Evolutionary conservation across 2,329 filamentous ascomycete genomes (phyloP), one percentile per base, ranked within the genome.

Genomic region (Phialophora expanda): DNA sequence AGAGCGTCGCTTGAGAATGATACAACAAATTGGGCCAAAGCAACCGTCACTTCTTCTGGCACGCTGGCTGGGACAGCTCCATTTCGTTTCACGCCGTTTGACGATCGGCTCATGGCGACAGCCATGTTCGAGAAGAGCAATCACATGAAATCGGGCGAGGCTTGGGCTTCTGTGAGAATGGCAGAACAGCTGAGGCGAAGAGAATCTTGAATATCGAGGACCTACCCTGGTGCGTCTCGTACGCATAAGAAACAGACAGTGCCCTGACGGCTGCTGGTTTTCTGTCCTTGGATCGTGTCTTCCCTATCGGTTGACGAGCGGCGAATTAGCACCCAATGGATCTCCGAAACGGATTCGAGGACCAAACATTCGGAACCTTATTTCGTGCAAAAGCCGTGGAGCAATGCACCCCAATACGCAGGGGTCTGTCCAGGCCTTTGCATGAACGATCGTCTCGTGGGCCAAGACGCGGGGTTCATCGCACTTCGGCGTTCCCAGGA

Each of bases 341-440:
- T 30, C 30, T 30, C 30, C 30, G 30, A 30, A 8, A 30, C 30
- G 30, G 44, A 48, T 48, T 14, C 44, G 44, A 22, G 44, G 14
- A 48, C 44, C 44, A 22, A 22, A 3, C 17, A 48, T 48, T 48
- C 44, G 44, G 11, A 48, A 5, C 20, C 20, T 5, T 8, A 22
- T n/a, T 48, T 48, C 14, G 17, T 48, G 44, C 44, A 48, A 48
- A 48, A 48, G 44, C 44, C 44, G 44, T 48, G 44, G 44, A 22
- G n/a, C 17, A 48, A 48, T n/a, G 44, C 5, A 17, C 14, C 44
- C 44, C 1, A 48, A 48, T 17, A n/a, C 6, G 17, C 20, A n/a
- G 17, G 44, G 44, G 17, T 3, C 44, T 48, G 6, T 48, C 17
- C 9, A n/a, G 44, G 17, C 44, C 17, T n/a, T 6, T 17, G 20